Percentiles rank a stretch among this genome's conserved stretches.
Evolutionary conservation across 306 rosid genomes (phyloP).

Genomic region (Vachellia pachyceras): DNA sequence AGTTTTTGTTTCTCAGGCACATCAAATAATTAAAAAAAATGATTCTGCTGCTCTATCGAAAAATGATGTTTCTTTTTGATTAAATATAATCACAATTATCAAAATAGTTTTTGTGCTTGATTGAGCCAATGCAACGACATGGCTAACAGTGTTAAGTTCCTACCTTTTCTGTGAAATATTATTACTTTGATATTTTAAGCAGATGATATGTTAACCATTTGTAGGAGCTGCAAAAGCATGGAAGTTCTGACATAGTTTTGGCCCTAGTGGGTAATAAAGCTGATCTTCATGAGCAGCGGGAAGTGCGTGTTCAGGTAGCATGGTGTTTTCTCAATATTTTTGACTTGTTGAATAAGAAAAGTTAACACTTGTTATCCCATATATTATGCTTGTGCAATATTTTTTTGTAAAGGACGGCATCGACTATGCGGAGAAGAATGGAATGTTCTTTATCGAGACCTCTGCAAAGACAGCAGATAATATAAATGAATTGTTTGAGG

Average conservation of each 20-base stretch:
- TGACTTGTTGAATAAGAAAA: slow-evolving; percentile 3
- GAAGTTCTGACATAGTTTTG: slow-evolving; percentile 74
- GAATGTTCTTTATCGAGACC: slow-evolving; percentile 99
- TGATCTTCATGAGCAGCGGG: slow-evolving; percentile 69
- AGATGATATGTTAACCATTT: slow-evolving; percentile 22
- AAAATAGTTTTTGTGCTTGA: not conserved
- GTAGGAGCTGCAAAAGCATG: slow-evolving; percentile 86
- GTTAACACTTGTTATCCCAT: slow-evolving; percentile 22
- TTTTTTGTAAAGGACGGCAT: slow-evolving; percentile 71
- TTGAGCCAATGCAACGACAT: not conserved
- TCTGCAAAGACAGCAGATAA: slow-evolving; percentile 99
- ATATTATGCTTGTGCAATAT: slow-evolving; percentile 1
- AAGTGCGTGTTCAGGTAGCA: slow-evolving; percentile 63
- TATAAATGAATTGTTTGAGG: slow-evolving; percentile 96
- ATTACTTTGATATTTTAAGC: not conserved
- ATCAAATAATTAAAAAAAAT: not conserved
- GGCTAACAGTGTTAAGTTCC: not conserved
- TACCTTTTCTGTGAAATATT: not conserved
- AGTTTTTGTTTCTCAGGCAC: not conserved
- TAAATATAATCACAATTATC: not conserved
- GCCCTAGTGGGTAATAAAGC: slow-evolving; percentile 81
- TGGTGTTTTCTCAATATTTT: not conserved
- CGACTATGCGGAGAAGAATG: slow-evolving; percentile 92
- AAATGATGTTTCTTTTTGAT: not conserved
- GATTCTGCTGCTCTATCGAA: not conserved